A percentile compares a stretch with the other conserved stretches of the same genome.
These are phyloP conservation scores for Seminavis robusta DNA, from an alignment of 108 stramenopile species.

Conservation along the genomic window DNA sequence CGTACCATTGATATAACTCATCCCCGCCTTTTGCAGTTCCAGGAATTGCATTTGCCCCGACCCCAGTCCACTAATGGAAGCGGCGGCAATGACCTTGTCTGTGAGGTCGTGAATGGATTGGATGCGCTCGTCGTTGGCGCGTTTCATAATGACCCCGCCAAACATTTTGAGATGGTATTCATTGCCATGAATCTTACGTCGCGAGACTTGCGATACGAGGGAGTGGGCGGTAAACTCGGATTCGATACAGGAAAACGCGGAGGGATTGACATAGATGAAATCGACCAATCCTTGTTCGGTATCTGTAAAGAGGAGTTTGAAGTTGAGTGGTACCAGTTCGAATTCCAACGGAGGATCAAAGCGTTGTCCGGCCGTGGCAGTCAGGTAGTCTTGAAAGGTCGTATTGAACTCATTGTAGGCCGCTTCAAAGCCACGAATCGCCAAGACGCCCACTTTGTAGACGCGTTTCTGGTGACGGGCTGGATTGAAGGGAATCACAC, in stretches of 20 bases:
- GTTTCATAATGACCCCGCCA: conserved; percentile 9
- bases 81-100: conserved; percentile 4
- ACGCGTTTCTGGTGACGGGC: conserved; percentile 8
- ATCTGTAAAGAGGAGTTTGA: conserved; percentile 1
- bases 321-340: conserved; percentile 14
- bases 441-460: conserved; percentile 34
- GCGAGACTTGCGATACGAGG: conserved; percentile 1
- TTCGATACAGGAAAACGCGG: conserved; percentile 11
- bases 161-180: conserved; percentile 6
- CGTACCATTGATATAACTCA: too few species aligned
- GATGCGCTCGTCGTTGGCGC: not conserved
- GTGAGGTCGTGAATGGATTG: conserved; percentile 4
- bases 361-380: conserved; percentile 23
- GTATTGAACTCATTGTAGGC: conserved; percentile 29
- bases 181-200: conserved; percentile 3
- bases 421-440: conserved; percentile 24
- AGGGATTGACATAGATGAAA: conserved; percentile 20
- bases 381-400: conserved; percentile 30
- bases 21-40: conserved; percentile 1
- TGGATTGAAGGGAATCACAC: too few species aligned
- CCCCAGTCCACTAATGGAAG: conserved; percentile 9
- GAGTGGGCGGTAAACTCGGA: conserved; percentile 11
- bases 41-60: conserved; percentile 20
- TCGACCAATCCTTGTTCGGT: too few species aligned
- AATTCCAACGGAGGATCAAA: conserved; percentile 27